These are phyloP conservation scores for Takakia lepidozioides DNA, from an alignment of 225 moss, liverwort and hornwort genomes.

Conservation along the genomic window DNA sequence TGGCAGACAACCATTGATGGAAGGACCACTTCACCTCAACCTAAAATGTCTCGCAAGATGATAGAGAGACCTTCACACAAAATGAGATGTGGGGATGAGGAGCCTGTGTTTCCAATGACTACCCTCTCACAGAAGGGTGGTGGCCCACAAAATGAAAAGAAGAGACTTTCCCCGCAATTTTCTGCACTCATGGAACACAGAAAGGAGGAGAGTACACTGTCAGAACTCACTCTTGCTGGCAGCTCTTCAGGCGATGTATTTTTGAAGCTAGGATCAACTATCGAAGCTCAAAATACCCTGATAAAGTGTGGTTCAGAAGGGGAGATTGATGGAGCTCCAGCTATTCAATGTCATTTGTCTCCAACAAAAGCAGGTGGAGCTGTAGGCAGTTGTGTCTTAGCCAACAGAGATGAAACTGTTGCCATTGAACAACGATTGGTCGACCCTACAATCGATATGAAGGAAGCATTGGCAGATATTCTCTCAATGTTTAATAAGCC, in stretches of 20 bases:
- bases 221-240: too few species aligned
- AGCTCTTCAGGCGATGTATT: conserved; percentile 2
- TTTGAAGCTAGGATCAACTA: conserved; percentile 3
- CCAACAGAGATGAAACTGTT: conserved; percentile 4
- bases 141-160: too few species aligned
- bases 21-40: too few species aligned
- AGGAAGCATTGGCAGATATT: conserved; percentile 34
- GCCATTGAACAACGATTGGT: conserved; percentile 11
- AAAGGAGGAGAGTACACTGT: too few species aligned
- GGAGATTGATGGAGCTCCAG: neutral
- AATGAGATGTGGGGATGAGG: too few species aligned
- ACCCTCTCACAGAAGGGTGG: too few species aligned
- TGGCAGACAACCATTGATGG: conserved; percentile 22
- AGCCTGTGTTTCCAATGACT: conserved; percentile 11
- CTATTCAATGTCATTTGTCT: conserved; percentile 3
- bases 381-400: conserved; percentile 9
- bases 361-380: neutral
- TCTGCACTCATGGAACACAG: too few species aligned
- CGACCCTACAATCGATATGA: conserved; percentile 31
- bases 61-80: too few species aligned
- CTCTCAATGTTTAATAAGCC: conserved; percentile 46
- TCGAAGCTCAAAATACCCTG: neutral
- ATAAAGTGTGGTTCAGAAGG: conserved; percentile 6
- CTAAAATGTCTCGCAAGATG: too few species aligned
- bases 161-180: too few species aligned